Conservation (phyloP, 1,284 basidiomycete species). For the Lentinus polychrous region DNA sequence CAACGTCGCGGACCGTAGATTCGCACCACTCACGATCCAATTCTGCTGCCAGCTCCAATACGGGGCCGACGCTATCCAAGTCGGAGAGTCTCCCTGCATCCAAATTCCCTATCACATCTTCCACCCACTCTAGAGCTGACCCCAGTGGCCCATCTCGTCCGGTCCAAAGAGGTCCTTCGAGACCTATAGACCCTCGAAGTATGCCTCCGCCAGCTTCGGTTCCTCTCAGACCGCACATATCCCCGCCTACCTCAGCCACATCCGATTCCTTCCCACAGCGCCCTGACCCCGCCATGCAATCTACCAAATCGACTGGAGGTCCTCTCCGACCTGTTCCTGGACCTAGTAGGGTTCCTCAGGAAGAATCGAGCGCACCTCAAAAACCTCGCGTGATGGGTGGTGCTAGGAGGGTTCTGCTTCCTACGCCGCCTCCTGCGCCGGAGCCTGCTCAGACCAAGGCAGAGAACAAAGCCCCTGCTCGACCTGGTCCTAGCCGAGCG, state of each 20-base stretch:
- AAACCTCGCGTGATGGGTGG: constrained; percentile 5
- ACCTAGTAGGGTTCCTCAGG: constrained; percentile 1
- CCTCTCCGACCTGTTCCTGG: neutral
- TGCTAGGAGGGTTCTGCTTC: constrained; percentile 2
- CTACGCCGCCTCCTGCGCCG: neutral
- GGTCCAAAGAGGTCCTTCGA: neutral
- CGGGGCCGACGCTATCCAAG: neutral
- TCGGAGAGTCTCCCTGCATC: constrained; percentile 4
- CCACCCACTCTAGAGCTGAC: neutral
- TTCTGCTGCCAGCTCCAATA: neutral
- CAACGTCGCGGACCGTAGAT: neutral
- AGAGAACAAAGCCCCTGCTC: neutral
- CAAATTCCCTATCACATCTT: neutral
- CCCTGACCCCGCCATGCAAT: neutral
- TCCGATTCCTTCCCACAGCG: neutral
- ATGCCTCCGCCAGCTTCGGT: constrained; percentile 1
- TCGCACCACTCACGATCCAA: neutral
- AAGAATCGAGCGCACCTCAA: neutral
- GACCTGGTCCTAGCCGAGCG: neutral
- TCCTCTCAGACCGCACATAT: neutral
- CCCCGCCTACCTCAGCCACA: constrained; percentile 1
- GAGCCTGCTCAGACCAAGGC: neutral
- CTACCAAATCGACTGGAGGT: constrained; percentile 2
- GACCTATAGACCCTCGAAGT: neutral
- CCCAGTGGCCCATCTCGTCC: neutral